Conservation (phyloP, 2,329 filamentous ascomycete genomes). For the Ophiostoma angusticollis region DNA sequence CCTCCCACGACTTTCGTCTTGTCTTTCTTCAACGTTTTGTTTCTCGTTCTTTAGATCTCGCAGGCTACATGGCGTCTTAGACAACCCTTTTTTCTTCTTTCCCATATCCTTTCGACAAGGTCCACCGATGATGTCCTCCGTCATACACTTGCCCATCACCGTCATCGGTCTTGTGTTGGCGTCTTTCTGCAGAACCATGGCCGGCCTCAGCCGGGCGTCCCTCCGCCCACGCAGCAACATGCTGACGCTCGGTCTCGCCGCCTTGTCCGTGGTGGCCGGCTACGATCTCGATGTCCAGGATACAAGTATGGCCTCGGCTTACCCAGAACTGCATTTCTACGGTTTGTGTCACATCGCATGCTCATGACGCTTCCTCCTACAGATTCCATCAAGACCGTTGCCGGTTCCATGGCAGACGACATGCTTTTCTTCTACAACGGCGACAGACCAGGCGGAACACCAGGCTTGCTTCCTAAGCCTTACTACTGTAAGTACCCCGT, state of each 20-base stretch:
- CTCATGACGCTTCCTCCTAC: constrained; percentile 1
- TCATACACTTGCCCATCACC: too few relatives aligned
- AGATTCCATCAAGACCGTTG: constrained; percentile 36
- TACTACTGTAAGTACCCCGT: constrained; percentile 11
- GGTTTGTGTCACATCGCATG: background rate
- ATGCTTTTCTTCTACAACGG: constrained; percentile 34
- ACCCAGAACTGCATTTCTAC: too few relatives aligned
- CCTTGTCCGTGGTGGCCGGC: background rate
- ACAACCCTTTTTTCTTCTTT: background rate
- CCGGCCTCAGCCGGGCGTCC: too few relatives aligned
- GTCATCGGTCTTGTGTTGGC: too few relatives aligned
- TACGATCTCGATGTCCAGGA: constrained; percentile 11
- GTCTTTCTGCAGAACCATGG: too few relatives aligned
- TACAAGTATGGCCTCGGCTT: constrained; percentile 4
- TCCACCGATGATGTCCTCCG: too few relatives aligned
- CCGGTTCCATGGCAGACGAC: constrained; percentile 36
- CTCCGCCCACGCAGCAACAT: too few relatives aligned
- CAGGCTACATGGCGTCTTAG: background rate
- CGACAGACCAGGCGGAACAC: constrained; percentile 34
- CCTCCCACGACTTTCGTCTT: background rate
- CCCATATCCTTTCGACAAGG: too few relatives aligned
- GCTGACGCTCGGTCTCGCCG: background rate
- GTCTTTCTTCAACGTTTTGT: too few relatives aligned
- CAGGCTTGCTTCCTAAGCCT: constrained; percentile 29
- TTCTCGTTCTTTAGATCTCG: background rate